phyloP scores from a whole-genome alignment of 179 eudicot species.

The Gypsophila paniculata region DNA sequence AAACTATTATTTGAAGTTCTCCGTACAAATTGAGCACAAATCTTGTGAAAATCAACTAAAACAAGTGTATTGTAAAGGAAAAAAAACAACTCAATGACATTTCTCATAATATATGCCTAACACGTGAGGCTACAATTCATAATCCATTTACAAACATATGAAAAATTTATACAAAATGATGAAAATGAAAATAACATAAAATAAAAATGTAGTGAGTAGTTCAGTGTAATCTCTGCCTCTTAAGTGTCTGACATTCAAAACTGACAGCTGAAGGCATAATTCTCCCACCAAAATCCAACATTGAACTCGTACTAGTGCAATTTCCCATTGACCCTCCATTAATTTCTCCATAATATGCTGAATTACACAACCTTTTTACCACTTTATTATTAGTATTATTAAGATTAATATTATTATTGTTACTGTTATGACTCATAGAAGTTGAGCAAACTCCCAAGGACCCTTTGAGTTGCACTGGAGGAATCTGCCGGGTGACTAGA shows the following conservation, averaged over 20 bases:
- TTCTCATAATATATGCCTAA: constrained; percentile 2
- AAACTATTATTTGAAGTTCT: too few species aligned
- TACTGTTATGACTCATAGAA: neutral
- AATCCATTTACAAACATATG: constrained; percentile 21
- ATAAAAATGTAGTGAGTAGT: neutral
- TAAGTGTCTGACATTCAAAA: constrained; percentile 27
- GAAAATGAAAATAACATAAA: neutral
- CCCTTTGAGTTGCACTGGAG: constrained; percentile 42
- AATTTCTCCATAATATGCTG: constrained; percentile 28
- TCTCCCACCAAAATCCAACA: constrained; percentile 29
- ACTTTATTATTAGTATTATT: neutral
- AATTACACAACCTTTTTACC: constrained; percentile 14
- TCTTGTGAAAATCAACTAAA: too few species aligned
- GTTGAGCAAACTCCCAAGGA: neutral
- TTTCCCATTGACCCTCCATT: constrained; percentile 32
- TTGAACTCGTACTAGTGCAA: constrained; percentile 19
- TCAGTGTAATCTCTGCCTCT: constrained; percentile 34
- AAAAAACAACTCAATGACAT: neutral
- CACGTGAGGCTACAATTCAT: constrained; percentile 11
- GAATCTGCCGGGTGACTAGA: constrained; percentile 37
- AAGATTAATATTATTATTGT: neutral
- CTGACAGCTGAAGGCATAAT: constrained; percentile 16
- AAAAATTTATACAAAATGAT: constrained; percentile 5
- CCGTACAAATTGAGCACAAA: too few species aligned
- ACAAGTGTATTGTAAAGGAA: too few species aligned